phyloP scores from a whole-genome alignment of 768 basidiomycete genomes.

The Rhizopogon salebrosus region DNA sequence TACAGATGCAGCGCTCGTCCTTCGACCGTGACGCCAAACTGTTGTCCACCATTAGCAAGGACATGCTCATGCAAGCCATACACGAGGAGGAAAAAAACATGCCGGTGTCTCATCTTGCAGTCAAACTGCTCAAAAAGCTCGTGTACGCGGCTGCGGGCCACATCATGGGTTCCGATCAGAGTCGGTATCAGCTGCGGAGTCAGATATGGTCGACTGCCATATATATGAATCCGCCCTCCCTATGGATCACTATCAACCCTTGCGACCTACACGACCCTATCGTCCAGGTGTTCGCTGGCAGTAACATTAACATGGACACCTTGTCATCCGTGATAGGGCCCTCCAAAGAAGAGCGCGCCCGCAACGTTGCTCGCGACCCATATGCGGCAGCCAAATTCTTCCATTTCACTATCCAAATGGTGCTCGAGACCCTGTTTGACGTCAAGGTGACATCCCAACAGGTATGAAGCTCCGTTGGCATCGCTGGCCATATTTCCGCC shows the following conservation, averaged over 20 bases:
- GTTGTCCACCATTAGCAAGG: conserved; percentile 4
- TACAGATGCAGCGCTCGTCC: conserved; percentile 14
- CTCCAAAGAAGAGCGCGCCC: conserved; percentile 10
- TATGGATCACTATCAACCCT: conserved; percentile 42
- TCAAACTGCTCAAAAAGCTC: conserved; percentile 19
- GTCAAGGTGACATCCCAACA: too few relatives aligned
- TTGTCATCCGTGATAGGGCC: too few relatives aligned
- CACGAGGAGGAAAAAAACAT: conserved; percentile 18
- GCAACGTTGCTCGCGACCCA: conserved; percentile 31
- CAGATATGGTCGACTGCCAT: conserved; percentile 37
- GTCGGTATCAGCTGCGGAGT: conserved; percentile 15
- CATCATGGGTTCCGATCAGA: conserved; percentile 31
- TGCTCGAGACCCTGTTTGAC: too few relatives aligned
- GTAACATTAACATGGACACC: conserved; percentile 35
- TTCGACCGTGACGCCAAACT: conserved; percentile 10
- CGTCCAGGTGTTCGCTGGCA: conserved; percentile 39
- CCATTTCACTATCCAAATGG: too few relatives aligned
- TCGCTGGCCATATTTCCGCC: conserved; percentile 27
- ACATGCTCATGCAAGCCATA: conserved; percentile 10
- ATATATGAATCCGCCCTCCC: conserved; percentile 24
- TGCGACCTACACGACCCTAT: conserved; percentile 37
- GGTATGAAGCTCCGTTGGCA: conserved; percentile 15
- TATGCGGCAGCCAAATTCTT: conserved; percentile 36
- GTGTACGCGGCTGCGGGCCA: conserved; percentile 16
- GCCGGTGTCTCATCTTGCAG: conserved; percentile 18